Base-by-base conservation (phyloP, 352 stramenopile genomes). In the Phytopythium cucurbitacearum region DNA sequence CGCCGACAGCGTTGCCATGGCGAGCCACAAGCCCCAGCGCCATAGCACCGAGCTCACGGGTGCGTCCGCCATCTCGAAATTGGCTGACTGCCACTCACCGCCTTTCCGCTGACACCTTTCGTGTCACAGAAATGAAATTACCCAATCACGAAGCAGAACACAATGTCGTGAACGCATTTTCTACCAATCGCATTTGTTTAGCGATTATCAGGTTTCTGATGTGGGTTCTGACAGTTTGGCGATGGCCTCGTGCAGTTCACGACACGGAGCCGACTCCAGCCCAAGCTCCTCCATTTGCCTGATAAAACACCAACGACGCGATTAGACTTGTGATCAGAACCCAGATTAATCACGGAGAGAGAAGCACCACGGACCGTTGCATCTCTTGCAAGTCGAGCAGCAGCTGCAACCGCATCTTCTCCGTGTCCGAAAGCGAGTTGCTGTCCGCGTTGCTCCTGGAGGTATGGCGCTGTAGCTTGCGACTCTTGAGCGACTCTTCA, bases 401-500 rank as follows among this genome's bases (percentile, higher is more conserved):
- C 42, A 95, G 47, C 56, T 95, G 85, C 53, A 84, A 66, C 7
- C 78, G 79, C 85, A 95, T 95, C 51, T 95, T 95, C 51, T 89
- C 76, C 38, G 85, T 92, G 65, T 95, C 85, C 4, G 78, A 89
- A 37, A 94, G 28, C 4, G 65, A 53, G 10, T 74, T 69, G 7
- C 53, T 56, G 3, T 35, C 48, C 0, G 59, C 54, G 5, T 59
- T 53, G 34, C 61, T 73, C 7, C 48, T 62, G 4, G 67, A 57
- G 5, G 63, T 55, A 16, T 78, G 64, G 11, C 83, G 81, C 62
- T 95, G 82, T 44, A 90, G 62, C 56, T 95, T 95, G 37, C 85
- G 80, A 56, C 78, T 92, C 47, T 92, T 95, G n/a, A 95, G 69
- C 7, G 85, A 95, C 28, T 94, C 81, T 56, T 95, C 85, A 1